Evolutionary conservation across 106 monocot genomes (phyloP).

Genomic region (Dendrobium chrysotoxum): DNA sequence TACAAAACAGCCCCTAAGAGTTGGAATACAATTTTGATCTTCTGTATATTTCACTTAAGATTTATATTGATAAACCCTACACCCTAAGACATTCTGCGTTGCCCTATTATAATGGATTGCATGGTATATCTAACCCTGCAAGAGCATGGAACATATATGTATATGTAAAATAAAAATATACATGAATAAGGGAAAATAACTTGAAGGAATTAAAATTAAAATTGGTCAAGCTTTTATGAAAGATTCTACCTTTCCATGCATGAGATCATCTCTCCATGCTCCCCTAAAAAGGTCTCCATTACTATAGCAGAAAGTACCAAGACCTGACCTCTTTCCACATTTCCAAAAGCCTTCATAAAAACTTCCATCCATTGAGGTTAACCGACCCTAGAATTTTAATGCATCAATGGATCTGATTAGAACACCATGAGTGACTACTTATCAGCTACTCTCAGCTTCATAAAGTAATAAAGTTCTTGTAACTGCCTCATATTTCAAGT

Average conservation of each 20-base stretch:
- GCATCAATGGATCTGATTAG: not conserved
- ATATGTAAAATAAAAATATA: not conserved
- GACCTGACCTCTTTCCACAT: slow-evolving; percentile 80
- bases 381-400: slow-evolving; percentile 46
- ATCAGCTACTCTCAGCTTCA: not conserved
- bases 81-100: too few species aligned
- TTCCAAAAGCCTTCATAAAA: slow-evolving; percentile 92
- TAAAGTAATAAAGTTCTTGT: not conserved
- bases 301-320: slow-evolving; percentile 72
- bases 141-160: not conserved
- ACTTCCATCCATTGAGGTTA: slow-evolving; percentile 69
- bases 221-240: not conserved
- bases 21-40: too few species aligned
- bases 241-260: slow-evolving; percentile 84
- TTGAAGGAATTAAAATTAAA: not conserved
- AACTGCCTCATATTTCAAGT: not conserved
- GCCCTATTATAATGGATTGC: not conserved
- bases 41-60: too few species aligned
- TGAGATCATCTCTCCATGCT: slow-evolving; percentile 88
- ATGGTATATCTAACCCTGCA: not conserved
- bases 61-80: too few species aligned
- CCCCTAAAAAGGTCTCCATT: slow-evolving; percentile 98
- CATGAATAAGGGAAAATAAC: not conserved
- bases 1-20: too few species aligned
- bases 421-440: not conserved